phyloP scores from a whole-genome alignment of 495 filamentous ascomycete genomes.

The Symbiotaphrina buchneri region DNA sequence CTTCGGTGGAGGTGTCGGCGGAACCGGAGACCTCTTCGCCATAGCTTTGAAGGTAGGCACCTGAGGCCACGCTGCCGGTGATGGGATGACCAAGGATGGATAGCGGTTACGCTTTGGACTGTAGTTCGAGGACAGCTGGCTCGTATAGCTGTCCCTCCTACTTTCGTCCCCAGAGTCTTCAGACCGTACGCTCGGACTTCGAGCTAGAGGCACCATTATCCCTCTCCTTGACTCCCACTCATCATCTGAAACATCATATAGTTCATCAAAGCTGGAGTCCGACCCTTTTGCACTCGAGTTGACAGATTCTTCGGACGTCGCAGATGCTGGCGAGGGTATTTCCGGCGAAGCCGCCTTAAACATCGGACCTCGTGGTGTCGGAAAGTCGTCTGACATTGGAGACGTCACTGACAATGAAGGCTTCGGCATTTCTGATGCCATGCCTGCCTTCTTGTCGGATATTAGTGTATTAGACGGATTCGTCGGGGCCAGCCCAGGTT shows the following conservation, averaged over 20 bases:
- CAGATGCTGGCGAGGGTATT: background rate
- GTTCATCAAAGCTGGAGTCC: slow-evolving; percentile 43
- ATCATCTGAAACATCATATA: slow-evolving; percentile 65
- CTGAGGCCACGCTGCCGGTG: slow-evolving; percentile 20
- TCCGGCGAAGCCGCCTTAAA: background rate
- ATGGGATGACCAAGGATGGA: slow-evolving; percentile 55
- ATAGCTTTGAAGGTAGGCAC: slow-evolving; percentile 23
- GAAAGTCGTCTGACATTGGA: slow-evolving; percentile 1
- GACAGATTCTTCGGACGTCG: slow-evolving; percentile 11
- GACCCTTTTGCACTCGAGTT: too few species aligned
- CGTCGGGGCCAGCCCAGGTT: slow-evolving; percentile 45
- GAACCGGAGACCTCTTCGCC: slow-evolving; percentile 38
- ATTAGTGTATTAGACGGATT: slow-evolving; percentile 70
- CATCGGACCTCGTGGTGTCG: slow-evolving; percentile 1
- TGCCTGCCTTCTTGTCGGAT: slow-evolving; percentile 28
- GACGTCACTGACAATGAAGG: background rate
- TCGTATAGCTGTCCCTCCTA: too few species aligned
- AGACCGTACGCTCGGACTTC: slow-evolving; percentile 13
- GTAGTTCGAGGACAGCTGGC: too few species aligned
- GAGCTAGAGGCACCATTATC: slow-evolving; percentile 12
- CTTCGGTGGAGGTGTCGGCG: slow-evolving; percentile 52
- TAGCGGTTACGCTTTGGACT: slow-evolving; percentile 25
- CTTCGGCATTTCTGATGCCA: slow-evolving; percentile 14
- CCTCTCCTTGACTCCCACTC: slow-evolving; percentile 29
- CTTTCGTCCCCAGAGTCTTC: too few species aligned